A percentile compares a stretch with the other conserved stretches of the same genome.
Evolutionary conservation across 2,329 filamentous ascomycete genomes (phyloP).

Genomic region (Calonectria montana): DNA sequence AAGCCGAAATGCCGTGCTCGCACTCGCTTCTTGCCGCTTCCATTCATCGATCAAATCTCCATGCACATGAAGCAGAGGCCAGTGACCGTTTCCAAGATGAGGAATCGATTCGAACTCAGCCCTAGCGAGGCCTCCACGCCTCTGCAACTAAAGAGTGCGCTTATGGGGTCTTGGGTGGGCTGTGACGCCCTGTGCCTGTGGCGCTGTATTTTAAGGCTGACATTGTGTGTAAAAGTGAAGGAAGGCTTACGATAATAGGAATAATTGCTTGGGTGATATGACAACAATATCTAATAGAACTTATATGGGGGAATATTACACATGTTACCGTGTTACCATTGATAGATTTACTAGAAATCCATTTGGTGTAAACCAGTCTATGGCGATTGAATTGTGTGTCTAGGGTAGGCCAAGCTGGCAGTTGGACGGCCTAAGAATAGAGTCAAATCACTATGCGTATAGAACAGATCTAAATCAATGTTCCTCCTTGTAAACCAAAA

Average conservation of each 20-base stretch:
- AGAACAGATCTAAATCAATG: too few relatives aligned
- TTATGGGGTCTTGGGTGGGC: neutral
- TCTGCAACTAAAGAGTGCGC: neutral
- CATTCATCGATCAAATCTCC: neutral
- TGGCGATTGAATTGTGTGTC: neutral
- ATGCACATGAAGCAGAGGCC: neutral
- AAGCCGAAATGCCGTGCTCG: neutral
- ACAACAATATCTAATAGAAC: too few relatives aligned
- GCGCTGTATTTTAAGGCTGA: neutral
- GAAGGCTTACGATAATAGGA: too few relatives aligned
- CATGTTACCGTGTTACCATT: too few relatives aligned
- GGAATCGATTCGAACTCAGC: neutral
- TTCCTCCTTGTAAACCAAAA: too few relatives aligned
- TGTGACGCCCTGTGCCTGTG: neutral
- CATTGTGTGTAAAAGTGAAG: neutral
- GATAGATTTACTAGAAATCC: too few relatives aligned
- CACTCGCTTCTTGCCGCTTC: neutral
- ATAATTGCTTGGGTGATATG: too few relatives aligned
- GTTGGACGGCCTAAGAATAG: neutral
- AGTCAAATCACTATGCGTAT: too few relatives aligned
- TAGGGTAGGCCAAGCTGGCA: neutral
- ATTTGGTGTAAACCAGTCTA: too few relatives aligned
- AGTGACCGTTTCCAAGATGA: neutral
- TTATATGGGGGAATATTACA: too few relatives aligned
- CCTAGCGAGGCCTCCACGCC: neutral